A percentile compares a stretch with the other conserved stretches of the same genome.
phyloP scores from a whole-genome alignment of 305 asterid species.

The Galium porrigens region DNA sequence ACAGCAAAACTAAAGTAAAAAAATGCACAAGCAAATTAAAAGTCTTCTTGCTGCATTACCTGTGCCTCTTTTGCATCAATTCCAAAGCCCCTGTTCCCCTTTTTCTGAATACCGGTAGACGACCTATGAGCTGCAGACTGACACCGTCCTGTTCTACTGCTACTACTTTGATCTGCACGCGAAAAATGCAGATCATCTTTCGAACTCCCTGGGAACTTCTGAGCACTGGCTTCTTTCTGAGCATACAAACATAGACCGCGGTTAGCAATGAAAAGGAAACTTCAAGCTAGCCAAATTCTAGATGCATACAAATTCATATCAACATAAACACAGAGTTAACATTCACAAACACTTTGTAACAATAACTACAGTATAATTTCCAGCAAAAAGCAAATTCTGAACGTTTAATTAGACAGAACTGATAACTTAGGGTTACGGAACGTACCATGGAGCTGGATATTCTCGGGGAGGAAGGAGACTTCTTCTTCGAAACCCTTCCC shows the following conservation, averaged over 20 bases:
- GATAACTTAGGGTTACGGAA: background rate
- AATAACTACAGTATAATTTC: background rate
- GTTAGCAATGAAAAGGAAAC: background rate
- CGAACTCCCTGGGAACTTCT: slow-evolving; percentile 32
- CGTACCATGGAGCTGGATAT: slow-evolving; percentile 33
- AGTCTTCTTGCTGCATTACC: slow-evolving; percentile 26
- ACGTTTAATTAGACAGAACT: background rate
- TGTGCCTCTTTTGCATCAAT: slow-evolving; percentile 42
- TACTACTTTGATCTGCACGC: slow-evolving; percentile 26
- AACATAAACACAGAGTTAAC: background rate
- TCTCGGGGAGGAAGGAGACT: slow-evolving; percentile 15
- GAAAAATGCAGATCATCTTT: slow-evolving; percentile 31
- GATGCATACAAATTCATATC: background rate
- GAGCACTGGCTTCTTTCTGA: slow-evolving; percentile 33
- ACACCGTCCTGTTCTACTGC: slow-evolving; percentile 31
- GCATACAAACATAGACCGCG: slow-evolving; percentile 10
- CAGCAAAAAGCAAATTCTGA: background rate
- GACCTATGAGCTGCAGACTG: slow-evolving; percentile 38
- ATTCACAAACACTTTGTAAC: background rate
- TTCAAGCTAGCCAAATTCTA: background rate
- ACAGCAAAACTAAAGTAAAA: background rate
- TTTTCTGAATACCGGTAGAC: slow-evolving; percentile 38
- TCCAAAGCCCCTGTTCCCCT: slow-evolving; percentile 38
- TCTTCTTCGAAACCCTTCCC: slow-evolving; percentile 21
- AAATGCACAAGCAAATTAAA: background rate